Conservation (phyloP, 768 basidiomycete species). For the Amanita polypyramis region DNA sequence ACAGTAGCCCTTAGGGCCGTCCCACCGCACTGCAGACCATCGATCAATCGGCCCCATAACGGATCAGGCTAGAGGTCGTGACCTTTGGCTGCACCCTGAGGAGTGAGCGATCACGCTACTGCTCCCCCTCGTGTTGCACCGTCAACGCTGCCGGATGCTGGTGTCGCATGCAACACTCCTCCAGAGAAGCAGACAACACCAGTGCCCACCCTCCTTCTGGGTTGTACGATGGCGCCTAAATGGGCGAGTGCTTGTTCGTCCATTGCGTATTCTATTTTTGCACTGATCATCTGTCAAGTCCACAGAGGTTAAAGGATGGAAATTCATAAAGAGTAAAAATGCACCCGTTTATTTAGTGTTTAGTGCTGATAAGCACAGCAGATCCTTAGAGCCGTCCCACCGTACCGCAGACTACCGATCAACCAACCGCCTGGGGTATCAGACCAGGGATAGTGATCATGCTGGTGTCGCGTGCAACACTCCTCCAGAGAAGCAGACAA, state of each 20-base stretch:
- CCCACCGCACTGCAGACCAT: not conserved
- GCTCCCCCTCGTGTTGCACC: constrained; percentile 1
- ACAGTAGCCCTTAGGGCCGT: not conserved
- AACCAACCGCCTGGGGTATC: not conserved
- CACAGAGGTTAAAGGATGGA: too few relatives aligned
- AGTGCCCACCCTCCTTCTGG: constrained; percentile 2
- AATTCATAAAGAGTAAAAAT: too few relatives aligned
- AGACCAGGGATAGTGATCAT: not conserved
- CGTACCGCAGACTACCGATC: not conserved
- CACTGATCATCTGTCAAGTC: too few relatives aligned
- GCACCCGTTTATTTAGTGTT: not conserved
- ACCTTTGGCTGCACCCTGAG: not conserved
- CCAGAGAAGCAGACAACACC: constrained; percentile 4
- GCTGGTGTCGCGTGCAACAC: constrained; percentile 1
- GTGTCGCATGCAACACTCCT: constrained; percentile 1
- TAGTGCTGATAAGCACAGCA: not conserved
- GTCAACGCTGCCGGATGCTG: constrained; percentile 2
- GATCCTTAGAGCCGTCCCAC: not conserved
- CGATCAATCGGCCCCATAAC: not conserved
- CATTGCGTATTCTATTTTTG: too few relatives aligned
- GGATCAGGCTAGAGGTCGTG: not conserved
- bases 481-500: constrained; percentile 5
- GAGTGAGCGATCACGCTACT: constrained; percentile 5
- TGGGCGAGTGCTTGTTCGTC: not conserved
- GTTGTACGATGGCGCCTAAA: not conserved